Evolutionary conservation across 345 rosid species (phyloP).

Genomic region (Psidium guajava): DNA sequence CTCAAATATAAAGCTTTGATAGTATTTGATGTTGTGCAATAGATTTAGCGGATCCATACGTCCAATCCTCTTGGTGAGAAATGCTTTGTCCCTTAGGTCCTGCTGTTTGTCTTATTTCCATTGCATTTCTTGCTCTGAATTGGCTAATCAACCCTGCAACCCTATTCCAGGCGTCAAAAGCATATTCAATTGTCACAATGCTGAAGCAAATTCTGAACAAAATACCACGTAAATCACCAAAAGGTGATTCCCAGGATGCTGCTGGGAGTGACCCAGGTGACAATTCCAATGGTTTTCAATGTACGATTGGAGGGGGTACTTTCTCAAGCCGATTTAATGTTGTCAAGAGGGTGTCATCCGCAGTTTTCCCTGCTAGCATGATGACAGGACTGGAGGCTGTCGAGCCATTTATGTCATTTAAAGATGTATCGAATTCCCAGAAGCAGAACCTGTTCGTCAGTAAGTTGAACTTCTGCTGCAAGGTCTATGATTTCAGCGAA

Average conservation of each 20-base stretch:
- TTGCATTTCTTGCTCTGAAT: background rate
- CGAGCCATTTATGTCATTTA: constrained; percentile 62
- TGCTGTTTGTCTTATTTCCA: background rate
- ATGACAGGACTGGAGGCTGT: constrained; percentile 68
- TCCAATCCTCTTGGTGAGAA: background rate
- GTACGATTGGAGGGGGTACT: constrained; percentile 46
- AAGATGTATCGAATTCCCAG: constrained; percentile 58
- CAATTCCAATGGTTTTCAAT: constrained; percentile 25
- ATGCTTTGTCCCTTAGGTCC: background rate
- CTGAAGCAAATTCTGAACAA: constrained; percentile 73
- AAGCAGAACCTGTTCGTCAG: constrained; percentile 62
- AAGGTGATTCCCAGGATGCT: constrained; percentile 32
- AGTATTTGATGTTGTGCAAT: background rate
- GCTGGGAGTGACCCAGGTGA: constrained; percentile 23
- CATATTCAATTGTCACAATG: constrained; percentile 29
- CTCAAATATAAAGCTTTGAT: background rate
- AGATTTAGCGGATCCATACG: background rate
- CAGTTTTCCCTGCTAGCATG: constrained; percentile 69
- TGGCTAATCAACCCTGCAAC: background rate
- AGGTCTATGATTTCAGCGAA: constrained; percentile 36
- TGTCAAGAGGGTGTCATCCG: constrained; percentile 72
- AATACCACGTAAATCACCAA: constrained; percentile 54
- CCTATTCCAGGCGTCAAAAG: constrained; percentile 3
- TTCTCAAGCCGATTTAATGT: constrained; percentile 59
- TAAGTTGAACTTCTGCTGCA: constrained; percentile 58